These are phyloP conservation scores for Thielaviopsis punctulata DNA, from an alignment of 2,329 filamentous ascomycete genomes.

Conservation along the genomic window DNA sequence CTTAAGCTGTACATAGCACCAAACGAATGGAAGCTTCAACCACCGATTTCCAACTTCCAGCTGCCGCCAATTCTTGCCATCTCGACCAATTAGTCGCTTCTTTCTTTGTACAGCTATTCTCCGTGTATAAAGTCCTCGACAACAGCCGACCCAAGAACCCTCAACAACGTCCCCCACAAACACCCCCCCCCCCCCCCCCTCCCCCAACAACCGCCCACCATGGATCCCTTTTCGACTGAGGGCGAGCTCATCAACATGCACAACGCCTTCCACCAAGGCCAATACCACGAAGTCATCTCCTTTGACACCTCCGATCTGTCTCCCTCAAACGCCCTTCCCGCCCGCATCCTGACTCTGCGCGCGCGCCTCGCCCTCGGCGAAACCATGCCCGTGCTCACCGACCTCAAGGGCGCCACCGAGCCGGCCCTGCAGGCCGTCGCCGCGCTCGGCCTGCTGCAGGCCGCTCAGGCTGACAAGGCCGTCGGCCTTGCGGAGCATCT, in stretches of 20 bases:
- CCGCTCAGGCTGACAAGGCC: slow-evolving; percentile 45
- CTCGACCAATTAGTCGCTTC: too few species aligned
- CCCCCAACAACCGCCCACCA: slow-evolving; percentile 21
- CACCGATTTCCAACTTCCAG: not conserved
- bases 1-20: not conserved
- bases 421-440: slow-evolving; percentile 63
- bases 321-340: slow-evolving; percentile 56
- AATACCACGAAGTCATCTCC: slow-evolving; percentile 73
- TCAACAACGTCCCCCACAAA: not conserved
- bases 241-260: slow-evolving; percentile 57
- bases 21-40: not conserved
- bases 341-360: slow-evolving; percentile 62
- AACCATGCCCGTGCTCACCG: slow-evolving; percentile 51
- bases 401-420: slow-evolving; percentile 40
- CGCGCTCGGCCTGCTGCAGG: slow-evolving; percentile 51
- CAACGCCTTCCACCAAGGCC: slow-evolving; percentile 59
- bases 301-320: slow-evolving; percentile 72
- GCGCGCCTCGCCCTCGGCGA: slow-evolving; percentile 71
- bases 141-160: too few species aligned
- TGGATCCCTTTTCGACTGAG: slow-evolving; percentile 56
- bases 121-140: too few species aligned
- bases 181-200: slow-evolving; percentile 3
- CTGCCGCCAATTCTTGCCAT: too few species aligned
- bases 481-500: slow-evolving; percentile 49
- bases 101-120: too few species aligned